Evolutionary conservation across 164 flowering plant species (phyloP).

Genomic region (Taxillus chinensis): DNA sequence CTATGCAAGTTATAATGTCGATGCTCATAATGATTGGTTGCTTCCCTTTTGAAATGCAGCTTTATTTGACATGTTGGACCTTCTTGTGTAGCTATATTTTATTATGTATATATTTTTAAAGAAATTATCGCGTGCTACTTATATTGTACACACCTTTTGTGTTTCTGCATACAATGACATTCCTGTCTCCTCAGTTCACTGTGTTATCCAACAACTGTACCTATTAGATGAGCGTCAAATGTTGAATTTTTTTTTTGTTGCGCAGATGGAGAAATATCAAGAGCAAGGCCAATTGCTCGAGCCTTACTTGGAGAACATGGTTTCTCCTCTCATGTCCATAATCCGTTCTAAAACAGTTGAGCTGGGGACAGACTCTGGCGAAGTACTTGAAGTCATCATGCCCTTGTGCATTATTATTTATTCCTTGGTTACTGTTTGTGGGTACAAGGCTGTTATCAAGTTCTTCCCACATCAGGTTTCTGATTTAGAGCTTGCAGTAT

Average conservation of each 20-base stretch:
- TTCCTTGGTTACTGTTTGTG: conserved; percentile 82
- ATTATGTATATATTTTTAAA: no score
- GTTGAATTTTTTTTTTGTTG: conserved; percentile 1
- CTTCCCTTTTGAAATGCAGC: no score
- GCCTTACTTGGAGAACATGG: conserved; percentile 83
- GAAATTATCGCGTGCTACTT: no score
- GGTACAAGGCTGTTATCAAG: conserved; percentile 84
- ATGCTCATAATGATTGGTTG: no score
- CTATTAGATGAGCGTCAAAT: background rate
- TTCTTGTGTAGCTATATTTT: no score
- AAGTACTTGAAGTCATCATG: conserved; percentile 62
- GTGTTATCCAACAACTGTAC: background rate
- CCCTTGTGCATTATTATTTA: conserved; percentile 78
- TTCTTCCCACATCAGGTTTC: conserved; percentile 97
- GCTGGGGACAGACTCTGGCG: conserved; percentile 42
- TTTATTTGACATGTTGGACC: no score
- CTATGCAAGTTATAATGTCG: no score
- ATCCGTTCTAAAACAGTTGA: conserved; percentile 62
- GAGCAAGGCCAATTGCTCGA: conserved; percentile 84
- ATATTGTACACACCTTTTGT: no score
- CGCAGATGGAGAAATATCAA: conserved; percentile 94
- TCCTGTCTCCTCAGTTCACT: background rate
- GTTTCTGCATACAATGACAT: background rate
- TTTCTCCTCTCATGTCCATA: conserved; percentile 75
- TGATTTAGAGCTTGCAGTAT: conserved; percentile 88